Evolutionary conservation across 805 yeast species (phyloP).

Genomic region (Ogataea allantospora): DNA sequence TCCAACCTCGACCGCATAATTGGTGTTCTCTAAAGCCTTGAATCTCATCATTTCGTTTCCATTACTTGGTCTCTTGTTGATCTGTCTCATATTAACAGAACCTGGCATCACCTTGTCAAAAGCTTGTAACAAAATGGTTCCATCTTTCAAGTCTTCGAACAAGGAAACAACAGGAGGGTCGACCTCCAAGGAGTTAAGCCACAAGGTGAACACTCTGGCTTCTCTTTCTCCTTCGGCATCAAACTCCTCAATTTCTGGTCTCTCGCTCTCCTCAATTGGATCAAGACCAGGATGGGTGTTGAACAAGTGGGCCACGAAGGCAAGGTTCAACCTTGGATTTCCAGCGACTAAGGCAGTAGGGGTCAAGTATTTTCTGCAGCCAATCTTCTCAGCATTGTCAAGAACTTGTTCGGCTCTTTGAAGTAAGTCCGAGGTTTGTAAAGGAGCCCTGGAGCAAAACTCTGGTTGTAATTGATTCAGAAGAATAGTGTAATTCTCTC

Average conservation of each 20-base stretch:
- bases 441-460: conserved; percentile 76
- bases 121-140: conserved; percentile 84
- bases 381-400: conserved; percentile 83
- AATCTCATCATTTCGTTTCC: conserved; percentile 82
- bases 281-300: conserved; percentile 96
- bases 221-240: conserved; percentile 99
- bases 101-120: conserved; percentile 96
- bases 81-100: conserved; percentile 70
- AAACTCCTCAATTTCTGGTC: conserved; percentile 93
- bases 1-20: conserved; percentile 96
- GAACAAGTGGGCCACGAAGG: conserved; percentile 95
- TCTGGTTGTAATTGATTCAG: conserved; percentile 86
- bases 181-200: conserved; percentile 96
- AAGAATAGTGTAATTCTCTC: conserved; percentile 90
- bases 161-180: conserved; percentile 90
- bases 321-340: conserved; percentile 93
- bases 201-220: conserved; percentile 95
- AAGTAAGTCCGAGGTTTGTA: conserved; percentile 71
- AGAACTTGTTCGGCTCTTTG: conserved; percentile 86
- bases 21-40: conserved; percentile 96
- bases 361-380: conserved; percentile 90
- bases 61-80: conserved; percentile 77
- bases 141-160: conserved; percentile 94
- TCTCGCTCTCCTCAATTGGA: conserved; percentile 88
- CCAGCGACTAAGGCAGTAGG: conserved; percentile 93